These are phyloP conservation scores for Lentinula boryana DNA, from an alignment of 768 basidiomycete genomes.

Conservation along the genomic window DNA sequence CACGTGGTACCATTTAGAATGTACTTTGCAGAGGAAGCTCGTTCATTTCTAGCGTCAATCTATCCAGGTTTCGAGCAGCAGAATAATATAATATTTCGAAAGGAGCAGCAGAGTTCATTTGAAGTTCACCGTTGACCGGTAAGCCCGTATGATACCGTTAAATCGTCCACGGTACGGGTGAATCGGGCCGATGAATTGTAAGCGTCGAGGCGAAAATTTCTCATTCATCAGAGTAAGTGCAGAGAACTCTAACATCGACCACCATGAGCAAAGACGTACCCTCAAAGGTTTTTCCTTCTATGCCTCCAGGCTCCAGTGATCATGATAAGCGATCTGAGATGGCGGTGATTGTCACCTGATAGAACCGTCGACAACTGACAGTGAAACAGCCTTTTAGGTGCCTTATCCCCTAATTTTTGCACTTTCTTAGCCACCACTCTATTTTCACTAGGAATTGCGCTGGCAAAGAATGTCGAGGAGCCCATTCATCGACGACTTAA, in stretches of 20 bases:
- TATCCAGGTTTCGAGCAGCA: no score
- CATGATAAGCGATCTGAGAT: background rate
- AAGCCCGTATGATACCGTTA: no score
- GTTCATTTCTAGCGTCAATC: no score
- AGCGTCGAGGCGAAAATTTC: background rate
- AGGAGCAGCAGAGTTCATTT: no score
- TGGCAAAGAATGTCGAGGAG: background rate
- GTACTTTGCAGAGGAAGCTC: no score
- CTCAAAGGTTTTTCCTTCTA: background rate
- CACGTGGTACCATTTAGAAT: no score
- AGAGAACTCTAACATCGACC: background rate
- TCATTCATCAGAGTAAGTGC: background rate
- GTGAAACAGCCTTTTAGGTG: background rate
- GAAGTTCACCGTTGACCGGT: no score
- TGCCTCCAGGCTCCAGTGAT: background rate
- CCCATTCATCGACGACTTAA: constrained; percentile 32
- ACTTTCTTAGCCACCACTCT: background rate
- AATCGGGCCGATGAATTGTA: background rate
- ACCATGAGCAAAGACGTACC: background rate
- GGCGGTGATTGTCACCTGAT: background rate
- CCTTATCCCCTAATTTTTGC: background rate
- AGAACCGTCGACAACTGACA: background rate
- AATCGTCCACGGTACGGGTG: no score
- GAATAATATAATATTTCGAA: no score
- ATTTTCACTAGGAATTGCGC: background rate